Base-by-base conservation (phyloP, 2,329 filamentous ascomycete genomes). In the Zymoseptoria passerinii region DNA sequence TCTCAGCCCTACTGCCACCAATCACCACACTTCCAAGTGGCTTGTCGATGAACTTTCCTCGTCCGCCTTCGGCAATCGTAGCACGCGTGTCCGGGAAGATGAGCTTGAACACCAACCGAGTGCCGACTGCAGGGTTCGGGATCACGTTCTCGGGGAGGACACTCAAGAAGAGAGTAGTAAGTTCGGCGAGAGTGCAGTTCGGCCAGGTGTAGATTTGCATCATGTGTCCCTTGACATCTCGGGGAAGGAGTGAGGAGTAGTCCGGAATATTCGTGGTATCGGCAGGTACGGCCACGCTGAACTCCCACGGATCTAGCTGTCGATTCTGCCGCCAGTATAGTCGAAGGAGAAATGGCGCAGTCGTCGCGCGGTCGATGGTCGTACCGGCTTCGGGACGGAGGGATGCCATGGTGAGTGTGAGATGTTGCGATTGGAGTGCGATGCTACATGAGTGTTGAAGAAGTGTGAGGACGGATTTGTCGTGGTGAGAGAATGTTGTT, bases 151-250 rank as follows among this genome's bases (percentile, higher is more conserved):
- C 52, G 0, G 89, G 87, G 1, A 89, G 78, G 1, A 87, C 81
- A 54, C 83, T 82, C 28, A 84, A 83, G 58, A 97, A 81, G 56
- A 92, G 85, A 58, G 89, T 83, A 20, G 88, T 86, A 40, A 97
- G 84, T 73, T 96, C 91, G 64, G 82, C 80, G 23, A 97, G 81
- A 2, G 88, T 90, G 75, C 89, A 92, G 67, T 83, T 84, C 58
- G 84, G 81, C 88, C 90, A 95, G 58, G 91, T 92, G 78, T 96
- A 92, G 67, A 96, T 86, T 61, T 89, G 82, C 27, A 95, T 78
- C 51, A 65, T 67, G 16, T 70, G 62, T 35, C 67, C 61, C n/a
- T 67, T 64, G 48, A 72, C 65, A 27, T 54, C 55, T 23, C 71
- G 88, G 83, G 7, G 86, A 77, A 54, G 86, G 84, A 20, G 89